Percentiles rank a stretch among this genome's conserved stretches.
Evolutionary conservation across 345 rosid species (phyloP).

Genomic region (Ailanthus altissimus): DNA sequence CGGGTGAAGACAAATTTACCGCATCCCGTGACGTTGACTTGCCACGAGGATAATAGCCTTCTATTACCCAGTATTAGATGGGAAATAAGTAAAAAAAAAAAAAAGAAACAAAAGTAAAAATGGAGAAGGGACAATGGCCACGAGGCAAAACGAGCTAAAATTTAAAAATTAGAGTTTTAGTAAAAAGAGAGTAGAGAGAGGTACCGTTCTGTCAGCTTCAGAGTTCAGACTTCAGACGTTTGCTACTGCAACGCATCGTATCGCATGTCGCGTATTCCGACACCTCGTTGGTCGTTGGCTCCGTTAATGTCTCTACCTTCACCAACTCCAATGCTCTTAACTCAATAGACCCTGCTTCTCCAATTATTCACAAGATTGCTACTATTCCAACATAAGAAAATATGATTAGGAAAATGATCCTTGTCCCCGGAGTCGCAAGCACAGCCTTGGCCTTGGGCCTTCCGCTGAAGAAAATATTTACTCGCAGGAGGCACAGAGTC

Average conservation of each 20-base stretch:
- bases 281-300: slow-evolving; percentile 26
- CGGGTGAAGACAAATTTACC: neutral
- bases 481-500: neutral
- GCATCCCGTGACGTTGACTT: neutral
- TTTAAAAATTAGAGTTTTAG: too few relatives aligned
- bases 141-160: neutral
- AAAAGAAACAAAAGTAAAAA: neutral
- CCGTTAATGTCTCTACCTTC: slow-evolving; percentile 21
- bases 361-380: slow-evolving; percentile 3
- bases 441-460: too few relatives aligned
- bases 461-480: neutral
- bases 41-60: too few relatives aligned
- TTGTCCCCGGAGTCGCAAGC: too few relatives aligned
- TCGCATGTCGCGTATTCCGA: slow-evolving; percentile 24
- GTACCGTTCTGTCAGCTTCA: neutral
- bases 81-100: too few relatives aligned
- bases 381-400: too few relatives aligned
- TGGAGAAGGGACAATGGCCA: neutral
- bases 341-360: neutral
- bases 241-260: slow-evolving; percentile 20
- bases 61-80: neutral
- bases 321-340: neutral
- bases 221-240: slow-evolving; percentile 24
- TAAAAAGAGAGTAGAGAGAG: neutral
- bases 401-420: too few relatives aligned